Evolutionary conservation across 2,329 filamentous ascomycete species (phyloP).

Genomic region (Falciphora oryzae): DNA sequence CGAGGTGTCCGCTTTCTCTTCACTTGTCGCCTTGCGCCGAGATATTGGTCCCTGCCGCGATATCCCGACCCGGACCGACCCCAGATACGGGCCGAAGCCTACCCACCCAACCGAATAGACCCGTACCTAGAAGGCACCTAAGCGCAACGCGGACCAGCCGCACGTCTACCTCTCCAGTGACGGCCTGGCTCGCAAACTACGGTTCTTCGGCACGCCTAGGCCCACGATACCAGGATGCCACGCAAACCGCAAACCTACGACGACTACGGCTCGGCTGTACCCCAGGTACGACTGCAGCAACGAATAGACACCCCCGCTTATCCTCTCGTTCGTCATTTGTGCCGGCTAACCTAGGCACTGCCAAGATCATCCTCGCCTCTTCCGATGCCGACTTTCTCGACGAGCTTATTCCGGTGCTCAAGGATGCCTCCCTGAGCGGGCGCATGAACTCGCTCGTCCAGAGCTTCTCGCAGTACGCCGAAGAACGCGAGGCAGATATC

Average conservation of each 20-base stretch:
- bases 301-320: not conserved
- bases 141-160: not conserved
- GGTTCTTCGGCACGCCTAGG: not conserved
- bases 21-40: no score
- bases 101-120: no score
- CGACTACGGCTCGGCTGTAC: slow-evolving; percentile 23
- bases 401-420: slow-evolving; percentile 88
- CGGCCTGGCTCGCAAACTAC: not conserved
- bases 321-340: not conserved
- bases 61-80: not conserved
- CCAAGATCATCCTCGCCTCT: slow-evolving; percentile 82
- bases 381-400: slow-evolving; percentile 93
- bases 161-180: not conserved
- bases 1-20: not conserved
- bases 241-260: slow-evolving; percentile 21
- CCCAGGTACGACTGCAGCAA: slow-evolving; percentile 16
- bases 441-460: slow-evolving; percentile 69
- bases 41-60: not conserved
- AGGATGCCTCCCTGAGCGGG: slow-evolving; percentile 76
- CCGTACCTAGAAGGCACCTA: no score
- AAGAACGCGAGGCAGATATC: slow-evolving; percentile 83
- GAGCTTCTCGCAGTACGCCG: slow-evolving; percentile 73
- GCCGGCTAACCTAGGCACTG: not conserved
- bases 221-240: slow-evolving; percentile 15
- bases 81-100: no score